Base-by-base conservation (phyloP, 2,329 filamentous ascomycete genomes). In the Xylariaceae sp. region DNA sequence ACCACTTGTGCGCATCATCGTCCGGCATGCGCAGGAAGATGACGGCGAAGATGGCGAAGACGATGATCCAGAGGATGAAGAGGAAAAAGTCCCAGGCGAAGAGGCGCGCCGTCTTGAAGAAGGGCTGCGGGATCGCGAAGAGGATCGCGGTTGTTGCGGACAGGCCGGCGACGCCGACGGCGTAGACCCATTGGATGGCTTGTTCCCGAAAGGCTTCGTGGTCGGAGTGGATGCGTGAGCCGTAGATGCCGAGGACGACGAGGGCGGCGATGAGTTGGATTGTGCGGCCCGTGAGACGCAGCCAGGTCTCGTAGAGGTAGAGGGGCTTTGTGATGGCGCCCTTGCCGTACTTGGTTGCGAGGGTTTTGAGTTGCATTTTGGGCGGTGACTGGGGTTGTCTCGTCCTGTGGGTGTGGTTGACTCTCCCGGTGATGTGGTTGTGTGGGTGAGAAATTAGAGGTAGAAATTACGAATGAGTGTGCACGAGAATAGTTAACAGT, bases 31-130 rank as follows among this genome's bases (percentile, higher is more conserved):
- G 72, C 60, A 91, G 83, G 74, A 88, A 92, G 75, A 90, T 84
- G 61, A 79, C 82, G 11, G 85, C 88, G 66, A 92, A 91, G 60
- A 88, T 81, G 34, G 87, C 88, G 70, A 91, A 90, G 2, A 88
- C 77, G 11, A 84, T 80, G 62, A 88, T 76, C 84, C 87, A 92
- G 2, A 74, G 65, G 35, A 80, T 48, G 64, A 76, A 78, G 3
- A 81, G 72, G 8, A 71, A 61, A 17, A 76, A 60, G 53, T 81
- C 78, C 75, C 76, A 79, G 11, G 71, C 69, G 51, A 79, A 81
- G 4, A 77, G 72, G 2, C 76, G 75, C 49, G 79, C 75, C 61
- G 58, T 73, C 65, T 48, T 71, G 63, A 56, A 72, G 69, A 68
- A 69, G 3, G 67, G 69, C 56, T 68, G 65, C 6, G 76, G 75